phyloP scores from a whole-genome alignment of 305 asterid genomes.

The Stenogyne calaminthoides region DNA sequence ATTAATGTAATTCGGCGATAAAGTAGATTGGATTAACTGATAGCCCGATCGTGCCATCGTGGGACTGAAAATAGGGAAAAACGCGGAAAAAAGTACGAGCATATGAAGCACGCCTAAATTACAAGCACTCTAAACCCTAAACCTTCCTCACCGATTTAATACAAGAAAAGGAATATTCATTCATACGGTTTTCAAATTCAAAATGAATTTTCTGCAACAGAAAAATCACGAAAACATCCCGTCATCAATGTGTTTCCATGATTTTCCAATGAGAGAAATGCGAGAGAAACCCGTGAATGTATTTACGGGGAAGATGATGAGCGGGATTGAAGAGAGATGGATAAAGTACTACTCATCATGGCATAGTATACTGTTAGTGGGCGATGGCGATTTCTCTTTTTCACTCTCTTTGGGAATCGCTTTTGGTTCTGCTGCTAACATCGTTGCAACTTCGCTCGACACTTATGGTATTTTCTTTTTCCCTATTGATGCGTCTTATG shows the following conservation, averaged over 20 bases:
- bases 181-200: neutral
- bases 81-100: too few species aligned
- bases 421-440: slow-evolving; percentile 52
- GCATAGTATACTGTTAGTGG: slow-evolving; percentile 51
- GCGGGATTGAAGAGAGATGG: slow-evolving; percentile 34
- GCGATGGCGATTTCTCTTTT: slow-evolving; percentile 68
- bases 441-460: slow-evolving; percentile 54
- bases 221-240: neutral
- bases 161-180: neutral
- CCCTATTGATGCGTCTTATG: neutral
- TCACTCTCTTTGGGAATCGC: slow-evolving; percentile 42
- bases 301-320: neutral
- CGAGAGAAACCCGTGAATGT: neutral
- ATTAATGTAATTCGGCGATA: too few species aligned
- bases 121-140: neutral
- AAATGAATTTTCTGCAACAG: neutral
- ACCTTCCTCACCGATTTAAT: neutral
- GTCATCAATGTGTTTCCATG: neutral
- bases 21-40: too few species aligned
- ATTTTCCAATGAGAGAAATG: neutral
- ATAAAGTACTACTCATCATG: slow-evolving; percentile 43
- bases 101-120: neutral
- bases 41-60: too few species aligned
- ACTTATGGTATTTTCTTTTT: slow-evolving; percentile 33
- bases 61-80: too few species aligned